phyloP scores from a whole-genome alignment of 148 eudicot species.

The Rhododendron williamsianum region DNA sequence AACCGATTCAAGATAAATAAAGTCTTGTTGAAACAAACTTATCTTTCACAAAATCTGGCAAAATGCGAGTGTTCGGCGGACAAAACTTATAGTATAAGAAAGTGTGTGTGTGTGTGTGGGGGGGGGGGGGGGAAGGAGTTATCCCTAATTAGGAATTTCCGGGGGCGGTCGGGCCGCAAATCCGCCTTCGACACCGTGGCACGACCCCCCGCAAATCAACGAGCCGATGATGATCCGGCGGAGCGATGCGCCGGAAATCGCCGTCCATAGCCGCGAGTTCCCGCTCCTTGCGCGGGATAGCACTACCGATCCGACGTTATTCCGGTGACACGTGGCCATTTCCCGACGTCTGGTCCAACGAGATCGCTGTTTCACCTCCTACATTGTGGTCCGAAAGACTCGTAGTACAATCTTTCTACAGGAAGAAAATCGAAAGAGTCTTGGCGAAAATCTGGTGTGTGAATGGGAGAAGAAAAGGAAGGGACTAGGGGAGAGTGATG shows the following conservation, averaged over 20 bases:
- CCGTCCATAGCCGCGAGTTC: slow-evolving; percentile 10
- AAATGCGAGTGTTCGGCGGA: too few species aligned
- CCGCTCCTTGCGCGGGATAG: background rate
- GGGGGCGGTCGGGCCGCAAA: background rate
- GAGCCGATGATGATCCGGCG: slow-evolving; percentile 13
- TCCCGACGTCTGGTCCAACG: background rate
- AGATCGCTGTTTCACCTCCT: background rate
- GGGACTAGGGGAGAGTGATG: background rate
- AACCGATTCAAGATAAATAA: too few species aligned
- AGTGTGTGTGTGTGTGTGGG: too few species aligned
- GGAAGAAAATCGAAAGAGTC: background rate
- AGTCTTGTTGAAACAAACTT: too few species aligned
- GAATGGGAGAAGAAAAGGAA: background rate
- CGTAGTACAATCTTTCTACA: background rate
- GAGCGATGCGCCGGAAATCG: slow-evolving; percentile 16
- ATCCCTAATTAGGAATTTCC: background rate
- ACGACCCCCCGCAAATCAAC: slow-evolving; percentile 14
- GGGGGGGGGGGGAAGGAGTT: background rate
- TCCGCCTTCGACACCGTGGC: background rate
- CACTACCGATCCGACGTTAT: background rate
- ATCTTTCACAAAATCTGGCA: too few species aligned
- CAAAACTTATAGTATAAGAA: too few species aligned
- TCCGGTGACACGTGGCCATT: slow-evolving; percentile 5
- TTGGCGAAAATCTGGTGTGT: background rate
- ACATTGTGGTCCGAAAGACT: background rate